Conservation (phyloP, 495 filamentous ascomycete genomes). For the Hypoxylon intermedium region DNA sequence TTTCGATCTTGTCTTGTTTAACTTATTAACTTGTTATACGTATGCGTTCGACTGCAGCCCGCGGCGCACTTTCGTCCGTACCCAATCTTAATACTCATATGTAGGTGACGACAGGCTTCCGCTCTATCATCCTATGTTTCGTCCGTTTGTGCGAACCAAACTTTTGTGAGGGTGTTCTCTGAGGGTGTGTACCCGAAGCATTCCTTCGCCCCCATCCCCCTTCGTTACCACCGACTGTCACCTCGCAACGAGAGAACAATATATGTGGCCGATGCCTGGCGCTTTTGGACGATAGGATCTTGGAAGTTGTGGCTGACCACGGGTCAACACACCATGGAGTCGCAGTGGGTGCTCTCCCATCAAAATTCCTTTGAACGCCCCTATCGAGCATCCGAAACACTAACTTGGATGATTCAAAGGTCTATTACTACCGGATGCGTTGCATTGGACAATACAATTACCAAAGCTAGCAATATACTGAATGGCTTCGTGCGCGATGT, state of each 20-base stretch:
- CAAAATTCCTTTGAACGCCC: slow-evolving; percentile 25
- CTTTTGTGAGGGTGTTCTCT: too few species aligned
- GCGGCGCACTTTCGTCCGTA: slow-evolving; percentile 3
- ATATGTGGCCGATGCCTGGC: slow-evolving; percentile 36
- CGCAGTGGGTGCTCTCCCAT: slow-evolving; percentile 33
- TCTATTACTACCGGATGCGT: slow-evolving; percentile 54
- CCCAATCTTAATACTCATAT: slow-evolving; percentile 27
- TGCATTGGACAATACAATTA: slow-evolving; percentile 46
- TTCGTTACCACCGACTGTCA: slow-evolving; percentile 15
- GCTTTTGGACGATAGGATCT: slow-evolving; percentile 16
- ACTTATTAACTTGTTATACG: too few species aligned
- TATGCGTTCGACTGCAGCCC: slow-evolving; percentile 17
- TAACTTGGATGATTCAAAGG: slow-evolving; percentile 43
- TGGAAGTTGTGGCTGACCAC: slow-evolving; percentile 26
- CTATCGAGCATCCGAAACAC: slow-evolving; percentile 35
- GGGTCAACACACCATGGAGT: slow-evolving; percentile 38
- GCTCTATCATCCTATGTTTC: slow-evolving; percentile 35
- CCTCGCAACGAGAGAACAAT: slow-evolving; percentile 23
- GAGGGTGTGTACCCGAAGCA: slow-evolving; percentile 14
- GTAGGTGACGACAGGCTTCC: slow-evolving; percentile 29
- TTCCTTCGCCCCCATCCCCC: slow-evolving; percentile 16
- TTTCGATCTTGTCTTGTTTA: too few species aligned
- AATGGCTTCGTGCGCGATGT: slow-evolving; percentile 53
- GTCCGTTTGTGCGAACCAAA: slow-evolving; percentile 22
- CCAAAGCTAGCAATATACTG: slow-evolving; percentile 40